These are phyloP conservation scores for Wickerhamiella musiphila DNA, from an alignment of 805 yeast genomes.

Conservation along the genomic window DNA sequence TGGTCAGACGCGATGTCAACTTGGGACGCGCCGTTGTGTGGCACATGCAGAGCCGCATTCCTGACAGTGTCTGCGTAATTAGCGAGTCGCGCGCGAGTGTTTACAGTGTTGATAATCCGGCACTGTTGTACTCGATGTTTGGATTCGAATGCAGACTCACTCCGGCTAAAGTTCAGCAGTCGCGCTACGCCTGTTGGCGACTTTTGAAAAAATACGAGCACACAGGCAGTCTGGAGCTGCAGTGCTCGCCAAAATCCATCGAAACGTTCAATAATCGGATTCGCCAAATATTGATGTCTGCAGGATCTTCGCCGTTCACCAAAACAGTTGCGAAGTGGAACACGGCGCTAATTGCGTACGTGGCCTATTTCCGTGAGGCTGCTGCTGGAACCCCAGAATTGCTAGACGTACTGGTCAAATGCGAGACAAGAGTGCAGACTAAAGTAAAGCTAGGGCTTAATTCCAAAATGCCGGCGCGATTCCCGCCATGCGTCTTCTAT, in stretches of 20 bases:
- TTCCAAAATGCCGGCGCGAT: slow-evolving; percentile 95
- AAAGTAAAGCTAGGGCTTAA: slow-evolving; percentile 87
- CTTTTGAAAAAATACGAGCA: slow-evolving; percentile 53
- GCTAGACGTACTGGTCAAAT: slow-evolving; percentile 66
- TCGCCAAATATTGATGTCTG: slow-evolving; percentile 80
- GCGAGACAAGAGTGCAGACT: slow-evolving; percentile 87
- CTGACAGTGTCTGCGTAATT: slow-evolving; percentile 51
- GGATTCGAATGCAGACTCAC: slow-evolving; percentile 86
- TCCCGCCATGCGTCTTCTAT: slow-evolving; percentile 97
- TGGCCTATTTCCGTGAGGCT: slow-evolving; percentile 87
- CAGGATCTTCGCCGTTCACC: slow-evolving; percentile 90
- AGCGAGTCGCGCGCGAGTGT: slow-evolving; percentile 81
- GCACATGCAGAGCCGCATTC: slow-evolving; percentile 72
- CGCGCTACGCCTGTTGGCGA: slow-evolving; percentile 79
- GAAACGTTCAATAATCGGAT: slow-evolving; percentile 67
- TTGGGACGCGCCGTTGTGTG: slow-evolving; percentile 83
- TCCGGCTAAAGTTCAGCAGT: slow-evolving; percentile 30
- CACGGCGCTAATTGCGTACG: slow-evolving; percentile 69
- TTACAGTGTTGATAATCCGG: slow-evolving; percentile 80
- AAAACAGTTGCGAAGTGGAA: slow-evolving; percentile 94
- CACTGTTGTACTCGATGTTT: slow-evolving; percentile 73
- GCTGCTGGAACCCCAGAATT: slow-evolving; percentile 64
- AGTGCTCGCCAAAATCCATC: slow-evolving; percentile 68
- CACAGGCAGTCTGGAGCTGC: slow-evolving; percentile 73
- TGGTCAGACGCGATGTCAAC: slow-evolving; percentile 81